Evolutionary conservation across 208 protist genomes (phyloP), one percentile per base, ranked within the genome.

Genomic region (Spironucleus salmonicida): DNA sequence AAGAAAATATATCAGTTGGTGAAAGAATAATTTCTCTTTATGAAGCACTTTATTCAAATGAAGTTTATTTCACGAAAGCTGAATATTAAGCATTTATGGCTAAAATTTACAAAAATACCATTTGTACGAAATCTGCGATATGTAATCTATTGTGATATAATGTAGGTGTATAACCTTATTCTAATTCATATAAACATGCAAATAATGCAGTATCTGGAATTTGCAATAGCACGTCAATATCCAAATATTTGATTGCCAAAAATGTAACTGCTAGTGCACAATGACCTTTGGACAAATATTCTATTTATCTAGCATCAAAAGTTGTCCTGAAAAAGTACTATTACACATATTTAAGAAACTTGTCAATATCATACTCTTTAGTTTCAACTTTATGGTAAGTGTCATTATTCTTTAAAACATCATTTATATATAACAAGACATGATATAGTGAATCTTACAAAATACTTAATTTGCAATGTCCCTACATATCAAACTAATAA

Each of bases 111-210:
- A n/a, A n/a, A n/a, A n/a, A n/a, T n/a, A n/a, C 19, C 26, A 67
- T 67, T 30, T 67, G 61, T 13, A 30, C 61, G 23, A 67, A 15
- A 30, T 67, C 61, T n/a, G 61, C 61, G 15, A 30, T 30, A 38
- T 67, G 61, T 39, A 40, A 19, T 30, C 35, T 67, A 30, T 67
- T 67, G 34, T 67, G 61, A 38, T 67, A 67, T 30, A 67, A 34
- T 15, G 61, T 67, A 15, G 23, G 15, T 38, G 61, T 67, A 38
- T 67, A 67, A 38, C 26, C 19, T 13, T 15, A n/a, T 34, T 67
- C 61, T 30, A 67, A 30, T 30, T 67, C 61, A 34, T 39, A 38
- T 23, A 67, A 30, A 38, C 19, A 13, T 23, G 61, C 61, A 13
- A 67, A 40, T 39, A 67, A 30, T 19, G 35, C 61, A 30, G 13